Percentiles rank a stretch among this genome's conserved stretches.
Evolutionary conservation across 352 stramenopile species (phyloP).

Genomic region (Peronospora belbahrii): DNA sequence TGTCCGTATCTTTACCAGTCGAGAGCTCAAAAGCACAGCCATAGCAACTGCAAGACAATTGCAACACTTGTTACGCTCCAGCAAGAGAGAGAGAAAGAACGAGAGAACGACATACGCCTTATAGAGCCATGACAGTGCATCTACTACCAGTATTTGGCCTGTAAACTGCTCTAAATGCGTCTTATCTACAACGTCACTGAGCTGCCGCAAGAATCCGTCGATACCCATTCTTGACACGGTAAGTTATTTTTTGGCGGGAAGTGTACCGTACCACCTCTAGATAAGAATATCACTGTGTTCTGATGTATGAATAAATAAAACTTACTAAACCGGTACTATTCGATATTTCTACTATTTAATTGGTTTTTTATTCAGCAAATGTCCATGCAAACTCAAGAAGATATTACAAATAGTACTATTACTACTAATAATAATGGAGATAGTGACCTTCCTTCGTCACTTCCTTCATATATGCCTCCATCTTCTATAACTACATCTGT

Average conservation of each 20-base stretch:
- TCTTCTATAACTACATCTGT: slow-evolving; percentile 9
- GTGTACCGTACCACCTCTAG: slow-evolving; percentile 2
- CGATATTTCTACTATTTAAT: not conserved
- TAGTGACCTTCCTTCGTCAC: slow-evolving; percentile 57
- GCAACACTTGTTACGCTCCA: slow-evolving; percentile 5
- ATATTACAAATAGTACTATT: no score
- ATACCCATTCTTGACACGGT: slow-evolving; percentile 41
- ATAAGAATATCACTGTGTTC: not conserved
- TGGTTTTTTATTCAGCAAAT: no score
- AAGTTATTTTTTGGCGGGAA: slow-evolving; percentile 12
- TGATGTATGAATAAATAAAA: not conserved
- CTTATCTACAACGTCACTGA: slow-evolving; percentile 47
- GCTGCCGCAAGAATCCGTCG: slow-evolving; percentile 52
- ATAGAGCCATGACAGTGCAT: slow-evolving; percentile 75
- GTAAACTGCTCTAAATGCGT: slow-evolving; percentile 46
- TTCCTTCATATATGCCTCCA: slow-evolving; percentile 66
- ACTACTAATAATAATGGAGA: slow-evolving; percentile 15
- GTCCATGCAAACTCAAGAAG: not conserved
- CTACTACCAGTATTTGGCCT: slow-evolving; percentile 52
- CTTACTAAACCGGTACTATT: not conserved
- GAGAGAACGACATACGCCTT: slow-evolving; percentile 45
- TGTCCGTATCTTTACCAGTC: slow-evolving; percentile 48
- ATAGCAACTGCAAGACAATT: slow-evolving; percentile 44
- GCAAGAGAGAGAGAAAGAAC: not conserved
- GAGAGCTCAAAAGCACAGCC: slow-evolving; percentile 70